A percentile compares a stretch with the other conserved stretches of the same genome.
These are phyloP conservation scores for Ascocoryne sarcoides DNA, from an alignment of 2,329 filamentous ascomycete species.

Conservation along the genomic window DNA sequence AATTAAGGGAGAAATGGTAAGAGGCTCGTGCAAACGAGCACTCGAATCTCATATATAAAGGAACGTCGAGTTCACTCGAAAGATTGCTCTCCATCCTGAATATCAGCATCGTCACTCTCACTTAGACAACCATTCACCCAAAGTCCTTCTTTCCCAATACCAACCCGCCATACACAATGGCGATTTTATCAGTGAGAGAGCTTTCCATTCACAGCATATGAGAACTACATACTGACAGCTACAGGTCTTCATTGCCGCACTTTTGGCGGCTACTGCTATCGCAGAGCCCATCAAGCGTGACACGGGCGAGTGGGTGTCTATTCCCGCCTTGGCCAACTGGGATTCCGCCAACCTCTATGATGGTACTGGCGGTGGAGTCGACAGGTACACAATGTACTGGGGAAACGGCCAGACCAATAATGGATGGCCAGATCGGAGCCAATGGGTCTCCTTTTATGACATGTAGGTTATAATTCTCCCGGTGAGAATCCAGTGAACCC, in stretches of 20 bases:
- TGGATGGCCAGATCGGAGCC: neutral
- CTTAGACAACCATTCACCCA: neutral
- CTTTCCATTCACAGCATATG: neutral
- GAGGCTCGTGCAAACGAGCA: too few relatives aligned
- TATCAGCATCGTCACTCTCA: neutral
- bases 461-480: slow-evolving; percentile 1
- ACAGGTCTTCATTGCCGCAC: neutral
- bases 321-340: neutral
- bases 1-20: too few relatives aligned
- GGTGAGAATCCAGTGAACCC: neutral
- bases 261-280: neutral
- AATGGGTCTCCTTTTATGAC: slow-evolving; percentile 2
- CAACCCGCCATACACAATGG: neutral
- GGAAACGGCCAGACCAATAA: neutral
- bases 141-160: neutral
- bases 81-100: neutral
- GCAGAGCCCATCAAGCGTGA: neutral
- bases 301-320: neutral
- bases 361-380: neutral
- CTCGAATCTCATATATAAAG: neutral
- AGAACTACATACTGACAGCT: neutral
- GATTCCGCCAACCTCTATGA: neutral
- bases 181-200: neutral
- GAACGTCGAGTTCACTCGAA: neutral
- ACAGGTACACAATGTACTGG: neutral